phyloP scores from a whole-genome alignment of 768 basidiomycete genomes.

The Kwoniella botswanensis region DNA sequence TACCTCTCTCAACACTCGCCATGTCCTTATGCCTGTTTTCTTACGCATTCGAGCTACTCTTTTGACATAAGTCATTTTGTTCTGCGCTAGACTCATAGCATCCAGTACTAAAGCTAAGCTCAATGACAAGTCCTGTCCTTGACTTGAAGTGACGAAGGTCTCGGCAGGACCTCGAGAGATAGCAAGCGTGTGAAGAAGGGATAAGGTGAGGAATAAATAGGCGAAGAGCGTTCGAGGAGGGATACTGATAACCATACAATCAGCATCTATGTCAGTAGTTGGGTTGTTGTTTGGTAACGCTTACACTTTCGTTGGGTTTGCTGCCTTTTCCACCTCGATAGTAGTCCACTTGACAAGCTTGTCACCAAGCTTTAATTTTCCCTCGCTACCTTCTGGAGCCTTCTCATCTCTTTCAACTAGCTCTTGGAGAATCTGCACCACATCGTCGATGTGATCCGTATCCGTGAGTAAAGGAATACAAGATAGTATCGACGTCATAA shows the following conservation, averaged over 20 bases:
- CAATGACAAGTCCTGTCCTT: slow-evolving; percentile 44
- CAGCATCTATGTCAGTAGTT: background rate
- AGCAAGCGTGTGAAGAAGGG: slow-evolving; percentile 36
- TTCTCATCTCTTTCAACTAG: slow-evolving; percentile 47
- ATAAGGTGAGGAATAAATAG: slow-evolving; percentile 37
- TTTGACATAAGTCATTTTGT: slow-evolving; percentile 33
- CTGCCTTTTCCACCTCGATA: slow-evolving; percentile 68
- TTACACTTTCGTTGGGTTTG: slow-evolving; percentile 67
- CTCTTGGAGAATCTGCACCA: slow-evolving; percentile 40
- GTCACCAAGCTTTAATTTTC: slow-evolving; percentile 66
- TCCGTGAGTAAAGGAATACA: slow-evolving; percentile 35
- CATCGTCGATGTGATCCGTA: slow-evolving; percentile 39
- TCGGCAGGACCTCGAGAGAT: slow-evolving; percentile 27
- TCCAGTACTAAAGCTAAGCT: slow-evolving; percentile 47
- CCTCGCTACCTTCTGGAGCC: slow-evolving; percentile 56
- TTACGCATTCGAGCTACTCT: slow-evolving; percentile 35
- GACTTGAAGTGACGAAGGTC: slow-evolving; percentile 25
- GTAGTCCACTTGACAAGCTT: slow-evolving; percentile 78
- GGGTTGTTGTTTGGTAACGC: slow-evolving; percentile 31
- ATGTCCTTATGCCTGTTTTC: slow-evolving; percentile 38
- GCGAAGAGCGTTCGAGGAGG: slow-evolving; percentile 41
- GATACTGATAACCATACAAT: slow-evolving; percentile 17
- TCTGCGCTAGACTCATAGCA: slow-evolving; percentile 37
- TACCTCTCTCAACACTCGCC: slow-evolving; percentile 44
- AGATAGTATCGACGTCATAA: slow-evolving; percentile 34